Evolutionary conservation across 2,329 filamentous ascomycete genomes (phyloP).

Genomic region (Xylaria sp.): DNA sequence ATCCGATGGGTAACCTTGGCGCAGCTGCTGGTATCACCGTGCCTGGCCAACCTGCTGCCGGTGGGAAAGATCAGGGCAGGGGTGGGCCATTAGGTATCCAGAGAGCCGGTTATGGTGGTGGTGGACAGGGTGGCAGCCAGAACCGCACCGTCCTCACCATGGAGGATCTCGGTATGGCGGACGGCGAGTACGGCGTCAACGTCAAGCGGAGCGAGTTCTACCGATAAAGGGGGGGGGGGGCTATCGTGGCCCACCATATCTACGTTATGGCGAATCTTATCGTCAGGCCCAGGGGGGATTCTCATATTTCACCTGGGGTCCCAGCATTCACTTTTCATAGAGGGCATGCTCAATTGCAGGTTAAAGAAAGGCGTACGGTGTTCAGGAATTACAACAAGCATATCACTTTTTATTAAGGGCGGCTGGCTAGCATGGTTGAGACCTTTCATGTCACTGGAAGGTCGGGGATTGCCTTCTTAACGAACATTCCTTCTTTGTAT

Average conservation of each 20-base stretch:
- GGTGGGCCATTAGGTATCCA: constrained; percentile 73
- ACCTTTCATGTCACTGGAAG: neutral
- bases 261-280: too few relatives aligned
- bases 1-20: constrained; percentile 86
- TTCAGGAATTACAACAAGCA: constrained; percentile 15
- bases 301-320: neutral
- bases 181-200: constrained; percentile 96
- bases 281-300: neutral
- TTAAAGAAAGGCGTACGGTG: constrained; percentile 26
- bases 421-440: constrained; percentile 7
- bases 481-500: constrained; percentile 4
- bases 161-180: constrained; percentile 98
- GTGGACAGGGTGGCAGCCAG: constrained; percentile 85
- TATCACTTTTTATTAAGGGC: constrained; percentile 3
- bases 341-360: neutral
- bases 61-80: constrained; percentile 62
- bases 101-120: constrained; percentile 81
- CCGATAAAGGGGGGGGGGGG: constrained; percentile 28
- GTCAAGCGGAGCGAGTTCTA: constrained; percentile 98
- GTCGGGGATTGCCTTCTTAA: neutral
- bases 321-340: constrained; percentile 5
- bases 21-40: constrained; percentile 73
- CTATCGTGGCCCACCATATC: too few relatives aligned
- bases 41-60: constrained; percentile 63
- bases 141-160: constrained; percentile 95